Evolutionary conservation across 163 green algal genomes (phyloP), one percentile per base, ranked within the genome.

Genomic region (Picocystis sp.): DNA sequence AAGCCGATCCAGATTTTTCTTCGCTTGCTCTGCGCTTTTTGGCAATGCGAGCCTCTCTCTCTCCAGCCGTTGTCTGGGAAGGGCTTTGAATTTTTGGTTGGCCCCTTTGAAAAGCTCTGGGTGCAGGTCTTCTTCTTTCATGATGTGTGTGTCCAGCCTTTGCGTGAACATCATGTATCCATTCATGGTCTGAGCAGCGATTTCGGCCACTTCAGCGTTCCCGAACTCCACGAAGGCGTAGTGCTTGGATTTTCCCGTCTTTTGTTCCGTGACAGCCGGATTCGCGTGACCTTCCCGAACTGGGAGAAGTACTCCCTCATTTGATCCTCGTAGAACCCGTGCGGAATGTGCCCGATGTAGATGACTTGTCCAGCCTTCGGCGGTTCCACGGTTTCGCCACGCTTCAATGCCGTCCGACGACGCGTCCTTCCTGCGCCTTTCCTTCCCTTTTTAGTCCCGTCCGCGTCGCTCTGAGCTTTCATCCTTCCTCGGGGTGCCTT

Each of bases 211-310:
- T 44, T 92, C 84, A 11, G 84, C 51, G n/a, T 75, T 66, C 34
- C 79, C 52, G 51, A 98, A 98, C 69, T 98, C 81, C 9, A 97
- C 24, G 58, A 94, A 98, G 0, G 81, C 89, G 58, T 94, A 98
- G 69, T 84, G 70, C 62, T 90, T 92, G 22, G 76, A 73, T 21
- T 81, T 80, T 22, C 60, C 68, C 0, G 71, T 91, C 63, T 89
- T 87, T 93, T 94, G 72, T 74, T 94, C 33, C 89, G 75, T 0
- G 79, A 92, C 21, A 97, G 41, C 8, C 79, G 73, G 38, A 94
- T 67, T 1, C 75, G 72, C 13, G 63, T 82, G 13, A 97, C 74
- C 15, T 74, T 72, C 13, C 89, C 89, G 72, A 97, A 97, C 66
- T 97, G 89, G 0, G 73, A 74, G 60, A 97, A 97, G 65, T 88